Evolutionary conservation across 768 basidiomycete genomes (phyloP).

Genomic region (Tylopilus intermedius): DNA sequence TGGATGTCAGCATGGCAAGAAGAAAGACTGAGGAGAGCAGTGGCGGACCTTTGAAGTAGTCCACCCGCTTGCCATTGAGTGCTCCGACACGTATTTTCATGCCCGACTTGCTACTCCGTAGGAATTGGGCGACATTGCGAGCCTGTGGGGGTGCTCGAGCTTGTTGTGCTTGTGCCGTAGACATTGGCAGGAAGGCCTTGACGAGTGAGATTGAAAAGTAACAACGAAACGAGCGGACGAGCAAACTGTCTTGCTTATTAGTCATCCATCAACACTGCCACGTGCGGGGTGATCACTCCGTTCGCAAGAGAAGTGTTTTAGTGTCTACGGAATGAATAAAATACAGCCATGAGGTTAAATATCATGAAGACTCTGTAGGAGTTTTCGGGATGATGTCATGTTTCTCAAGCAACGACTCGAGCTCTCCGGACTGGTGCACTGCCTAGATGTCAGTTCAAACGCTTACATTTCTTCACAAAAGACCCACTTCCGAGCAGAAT

Average conservation of each 20-base stretch:
- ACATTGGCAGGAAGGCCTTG: slow-evolving; percentile 23
- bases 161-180: slow-evolving; percentile 61
- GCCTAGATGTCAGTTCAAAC: neutral
- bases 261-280: slow-evolving; percentile 4
- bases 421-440: slow-evolving; percentile 97
- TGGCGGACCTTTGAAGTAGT: slow-evolving; percentile 92
- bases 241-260: slow-evolving; percentile 12
- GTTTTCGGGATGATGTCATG: slow-evolving; percentile 60
- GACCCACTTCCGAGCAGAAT: slow-evolving; percentile 84
- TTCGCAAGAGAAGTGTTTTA: no score
- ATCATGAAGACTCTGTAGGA: no score
- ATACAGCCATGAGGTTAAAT: no score
- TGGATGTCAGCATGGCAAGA: slow-evolving; percentile 26
- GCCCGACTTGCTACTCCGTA: slow-evolving; percentile 80
- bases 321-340: no score
- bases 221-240: neutral
- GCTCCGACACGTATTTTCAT: slow-evolving; percentile 89
- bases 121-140: slow-evolving; percentile 78
- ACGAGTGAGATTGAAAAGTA: no score
- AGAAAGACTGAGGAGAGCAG: neutral
- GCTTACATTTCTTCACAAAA: neutral
- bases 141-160: slow-evolving; percentile 74
- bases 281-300: neutral
- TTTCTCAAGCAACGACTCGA: slow-evolving; percentile 75
- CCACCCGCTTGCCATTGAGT: slow-evolving; percentile 88